Conservation (phyloP, 2,329 filamentous ascomycete species). For the Penicillium sp. region DNA sequence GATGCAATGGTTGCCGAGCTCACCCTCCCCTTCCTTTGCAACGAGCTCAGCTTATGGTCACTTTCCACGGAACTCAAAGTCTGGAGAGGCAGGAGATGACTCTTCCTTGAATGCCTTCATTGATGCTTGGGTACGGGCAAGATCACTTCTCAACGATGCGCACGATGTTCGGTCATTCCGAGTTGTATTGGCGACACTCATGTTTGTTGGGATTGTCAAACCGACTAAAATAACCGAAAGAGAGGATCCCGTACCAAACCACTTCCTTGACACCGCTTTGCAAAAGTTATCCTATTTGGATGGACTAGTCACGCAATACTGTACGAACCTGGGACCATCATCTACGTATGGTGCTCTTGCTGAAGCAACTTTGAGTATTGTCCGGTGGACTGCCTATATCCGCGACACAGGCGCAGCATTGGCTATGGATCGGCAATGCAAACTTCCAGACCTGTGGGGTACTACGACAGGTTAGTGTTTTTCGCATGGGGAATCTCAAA, state of each 20-base stretch:
- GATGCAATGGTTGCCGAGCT: conserved; percentile 21
- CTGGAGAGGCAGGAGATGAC: background rate
- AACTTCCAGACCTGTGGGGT: conserved; percentile 9
- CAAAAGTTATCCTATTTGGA: conserved; percentile 15
- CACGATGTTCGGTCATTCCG: conserved; percentile 20
- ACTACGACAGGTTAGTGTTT: conserved; percentile 3
- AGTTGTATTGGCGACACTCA: conserved; percentile 19
- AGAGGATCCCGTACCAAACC: conserved; percentile 1
- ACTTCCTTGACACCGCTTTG: conserved; percentile 18
- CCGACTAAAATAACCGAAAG: conserved; percentile 7
- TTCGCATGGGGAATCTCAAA: background rate
- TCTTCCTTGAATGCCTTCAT: conserved; percentile 12
- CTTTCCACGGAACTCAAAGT: background rate
- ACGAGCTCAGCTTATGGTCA: too few relatives aligned
- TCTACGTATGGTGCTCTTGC: conserved; percentile 19
- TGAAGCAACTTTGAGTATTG: conserved; percentile 20
- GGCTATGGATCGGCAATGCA: conserved; percentile 14
- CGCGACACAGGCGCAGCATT: conserved; percentile 26
- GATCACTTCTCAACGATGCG: conserved; percentile 6
- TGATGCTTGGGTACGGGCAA: conserved; percentile 19
- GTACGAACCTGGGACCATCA: conserved; percentile 16
- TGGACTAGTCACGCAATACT: conserved; percentile 18
- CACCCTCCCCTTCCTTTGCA: background rate
- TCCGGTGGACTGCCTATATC: conserved; percentile 25
- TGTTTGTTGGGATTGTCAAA: conserved; percentile 24